Percentiles rank a stretch among this genome's conserved stretches.
Evolutionary conservation across 805 yeast species (phyloP).

Genomic region (Limtongia smithiae): DNA sequence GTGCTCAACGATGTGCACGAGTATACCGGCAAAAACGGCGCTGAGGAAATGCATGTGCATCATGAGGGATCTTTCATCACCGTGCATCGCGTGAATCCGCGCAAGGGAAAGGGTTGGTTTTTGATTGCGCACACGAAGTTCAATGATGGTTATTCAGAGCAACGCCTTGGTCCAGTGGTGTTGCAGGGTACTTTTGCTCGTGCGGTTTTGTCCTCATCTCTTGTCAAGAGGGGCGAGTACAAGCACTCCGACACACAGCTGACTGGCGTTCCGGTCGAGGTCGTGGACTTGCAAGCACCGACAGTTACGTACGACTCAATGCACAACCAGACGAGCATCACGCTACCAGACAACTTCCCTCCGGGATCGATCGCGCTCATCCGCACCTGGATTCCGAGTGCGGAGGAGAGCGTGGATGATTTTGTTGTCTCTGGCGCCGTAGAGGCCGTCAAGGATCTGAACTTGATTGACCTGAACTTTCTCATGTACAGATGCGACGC

Average conservation of each 20-base stretch:
- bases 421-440: conserved; percentile 66
- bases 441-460: conserved; percentile 61
- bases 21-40: conserved; percentile 46
- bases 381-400: conserved; percentile 63
- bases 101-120: conserved; percentile 84
- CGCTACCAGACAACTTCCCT: conserved; percentile 62
- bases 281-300: conserved; percentile 53
- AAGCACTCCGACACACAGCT: conserved; percentile 44
- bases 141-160: conserved; percentile 38
- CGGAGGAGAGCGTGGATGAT: conserved; percentile 61
- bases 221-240: conserved; percentile 51
- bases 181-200: conserved; percentile 40
- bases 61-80: conserved; percentile 92
- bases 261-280: conserved; percentile 62
- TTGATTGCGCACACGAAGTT: conserved; percentile 86
- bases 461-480: conserved; percentile 68
- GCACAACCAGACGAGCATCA: conserved; percentile 50
- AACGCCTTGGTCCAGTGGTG: conserved; percentile 33
- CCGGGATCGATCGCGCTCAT: conserved; percentile 89
- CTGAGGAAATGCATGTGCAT: conserved; percentile 90
- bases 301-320: conserved; percentile 44
- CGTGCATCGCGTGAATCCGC: conserved; percentile 77
- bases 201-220: conserved; percentile 55
- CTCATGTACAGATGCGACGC: conserved; percentile 73
- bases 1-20: conserved; percentile 38